Evolutionary conservation across 108 stramenopile genomes (phyloP).

Genomic region (Schizochytrium sp.): DNA sequence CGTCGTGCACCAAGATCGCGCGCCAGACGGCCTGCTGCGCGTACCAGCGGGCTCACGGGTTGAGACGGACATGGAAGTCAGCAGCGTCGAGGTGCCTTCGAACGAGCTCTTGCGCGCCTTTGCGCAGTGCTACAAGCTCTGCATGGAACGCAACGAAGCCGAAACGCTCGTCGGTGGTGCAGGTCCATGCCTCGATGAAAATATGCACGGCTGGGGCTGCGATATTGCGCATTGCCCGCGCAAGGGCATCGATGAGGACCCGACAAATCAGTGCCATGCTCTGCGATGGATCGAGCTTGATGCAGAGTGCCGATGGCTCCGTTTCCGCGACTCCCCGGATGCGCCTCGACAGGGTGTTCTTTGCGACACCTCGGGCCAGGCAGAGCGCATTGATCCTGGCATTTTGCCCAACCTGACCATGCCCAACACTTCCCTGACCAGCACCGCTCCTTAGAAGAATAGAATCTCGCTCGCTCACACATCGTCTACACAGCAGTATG

Average conservation of each 20-base stretch:
- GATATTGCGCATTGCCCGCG: slow-evolving; percentile 4
- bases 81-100: not conserved
- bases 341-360: not conserved
- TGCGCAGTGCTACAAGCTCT: not conserved
- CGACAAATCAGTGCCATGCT: not conserved
- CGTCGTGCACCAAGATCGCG: not conserved
- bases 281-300: not conserved
- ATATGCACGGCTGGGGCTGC: not conserved
- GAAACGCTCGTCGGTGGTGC: not conserved
- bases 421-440: too few species aligned
- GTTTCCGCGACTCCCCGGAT: not conserved
- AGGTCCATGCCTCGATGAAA: not conserved
- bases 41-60: not conserved
- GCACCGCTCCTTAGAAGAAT: too few species aligned
- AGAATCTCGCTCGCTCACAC: too few species aligned
- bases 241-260: not conserved
- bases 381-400: not conserved
- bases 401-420: not conserved
- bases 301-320: not conserved
- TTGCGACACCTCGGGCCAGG: not conserved
- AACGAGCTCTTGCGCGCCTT: not conserved
- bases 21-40: too few species aligned
- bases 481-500: too few species aligned
- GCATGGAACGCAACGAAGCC: not conserved
- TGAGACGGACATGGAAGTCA: not conserved